Percentiles rank a stretch among this genome's conserved stretches.
phyloP scores from a whole-genome alignment of 768 basidiomycete genomes.

The Kwoniella sp. region DNA sequence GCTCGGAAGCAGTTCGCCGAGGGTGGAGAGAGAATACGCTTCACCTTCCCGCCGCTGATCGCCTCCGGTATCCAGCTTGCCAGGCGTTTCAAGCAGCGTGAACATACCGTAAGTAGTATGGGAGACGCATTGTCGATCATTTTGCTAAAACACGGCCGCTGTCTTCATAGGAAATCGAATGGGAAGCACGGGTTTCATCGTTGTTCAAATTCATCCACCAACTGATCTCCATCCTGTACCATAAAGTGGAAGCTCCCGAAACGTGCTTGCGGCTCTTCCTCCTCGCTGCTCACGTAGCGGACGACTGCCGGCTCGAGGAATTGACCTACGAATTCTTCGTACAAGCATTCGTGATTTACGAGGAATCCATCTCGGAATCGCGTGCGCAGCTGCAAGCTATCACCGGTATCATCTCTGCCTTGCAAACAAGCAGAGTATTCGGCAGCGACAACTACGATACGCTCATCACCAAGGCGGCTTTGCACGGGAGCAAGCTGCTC shows the following conservation, averaged over 20 bases:
- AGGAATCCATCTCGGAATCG: conserved; percentile 94
- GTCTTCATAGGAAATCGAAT: conserved; percentile 77
- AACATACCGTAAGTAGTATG: conserved; percentile 59
- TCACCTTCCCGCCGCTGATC: conserved; percentile 94
- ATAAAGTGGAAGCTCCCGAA: conserved; percentile 82
- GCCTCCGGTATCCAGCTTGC: conserved; percentile 91
- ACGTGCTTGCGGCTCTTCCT: conserved; percentile 93
- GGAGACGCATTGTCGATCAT: not conserved
- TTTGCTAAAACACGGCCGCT: too few relatives aligned
- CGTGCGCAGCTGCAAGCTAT: conserved; percentile 97
- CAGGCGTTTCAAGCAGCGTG: conserved; percentile 81
- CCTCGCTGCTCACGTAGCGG: conserved; percentile 90
- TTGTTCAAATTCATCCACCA: conserved; percentile 95
- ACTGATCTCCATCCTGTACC: conserved; percentile 86
- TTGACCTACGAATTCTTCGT: conserved; percentile 97
- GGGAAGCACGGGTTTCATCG: conserved; percentile 79
- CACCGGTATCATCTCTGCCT: conserved; percentile 85
- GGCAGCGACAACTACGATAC: conserved; percentile 95
- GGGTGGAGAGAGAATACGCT: conserved; percentile 92
- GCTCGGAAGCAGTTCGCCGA: conserved; percentile 80
- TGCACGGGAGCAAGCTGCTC: conserved; percentile 91
- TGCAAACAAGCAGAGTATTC: conserved; percentile 88
- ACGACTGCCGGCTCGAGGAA: conserved; percentile 93
- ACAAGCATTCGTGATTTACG: conserved; percentile 96
- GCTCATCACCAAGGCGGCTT: conserved; percentile 94